Conservation (phyloP, 2,329 filamentous ascomycete genomes). For the Trichophyton schoenleinii region DNA sequence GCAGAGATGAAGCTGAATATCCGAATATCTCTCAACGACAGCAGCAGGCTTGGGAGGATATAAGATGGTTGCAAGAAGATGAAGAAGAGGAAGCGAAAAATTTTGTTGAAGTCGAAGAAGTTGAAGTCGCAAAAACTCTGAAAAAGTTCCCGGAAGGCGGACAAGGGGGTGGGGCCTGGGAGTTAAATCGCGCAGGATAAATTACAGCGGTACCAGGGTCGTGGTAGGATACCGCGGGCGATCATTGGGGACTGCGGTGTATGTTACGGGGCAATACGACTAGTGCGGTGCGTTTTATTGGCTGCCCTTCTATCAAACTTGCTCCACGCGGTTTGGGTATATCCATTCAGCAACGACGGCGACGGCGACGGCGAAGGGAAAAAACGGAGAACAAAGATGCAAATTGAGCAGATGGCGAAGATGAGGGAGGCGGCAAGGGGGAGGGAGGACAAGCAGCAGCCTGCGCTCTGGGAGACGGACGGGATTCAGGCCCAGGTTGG, state of each 20-base stretch:
- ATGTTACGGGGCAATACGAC: not conserved
- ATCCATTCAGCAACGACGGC: not conserved
- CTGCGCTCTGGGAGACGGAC: not conserved
- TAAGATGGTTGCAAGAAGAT: slow-evolving; percentile 8
- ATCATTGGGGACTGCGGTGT: not conserved
- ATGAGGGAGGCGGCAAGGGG: no score
- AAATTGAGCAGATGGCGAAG: not conserved
- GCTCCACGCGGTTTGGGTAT: not conserved
- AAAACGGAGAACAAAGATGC: not conserved
- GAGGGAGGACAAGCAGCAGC: not conserved
- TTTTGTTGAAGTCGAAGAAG: slow-evolving; percentile 4
- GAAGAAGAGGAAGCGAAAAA: slow-evolving; percentile 10
- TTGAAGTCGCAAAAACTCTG: not conserved
- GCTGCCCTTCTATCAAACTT: not conserved
- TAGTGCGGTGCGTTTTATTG: not conserved
- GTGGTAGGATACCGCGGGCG: not conserved
- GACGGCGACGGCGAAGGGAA: not conserved
- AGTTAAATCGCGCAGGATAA: not conserved
- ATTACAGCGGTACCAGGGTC: not conserved
- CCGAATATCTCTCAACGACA: slow-evolving; percentile 13
- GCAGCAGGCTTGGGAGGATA: slow-evolving; percentile 14
- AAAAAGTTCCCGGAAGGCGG: not conserved
- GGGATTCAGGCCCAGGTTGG: not conserved
- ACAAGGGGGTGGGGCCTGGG: not conserved
- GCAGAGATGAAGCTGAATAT: slow-evolving; percentile 7